These are phyloP conservation scores for Xylariaceae sp. DNA, from an alignment of 2,329 filamentous ascomycete species.

Conservation along the genomic window DNA sequence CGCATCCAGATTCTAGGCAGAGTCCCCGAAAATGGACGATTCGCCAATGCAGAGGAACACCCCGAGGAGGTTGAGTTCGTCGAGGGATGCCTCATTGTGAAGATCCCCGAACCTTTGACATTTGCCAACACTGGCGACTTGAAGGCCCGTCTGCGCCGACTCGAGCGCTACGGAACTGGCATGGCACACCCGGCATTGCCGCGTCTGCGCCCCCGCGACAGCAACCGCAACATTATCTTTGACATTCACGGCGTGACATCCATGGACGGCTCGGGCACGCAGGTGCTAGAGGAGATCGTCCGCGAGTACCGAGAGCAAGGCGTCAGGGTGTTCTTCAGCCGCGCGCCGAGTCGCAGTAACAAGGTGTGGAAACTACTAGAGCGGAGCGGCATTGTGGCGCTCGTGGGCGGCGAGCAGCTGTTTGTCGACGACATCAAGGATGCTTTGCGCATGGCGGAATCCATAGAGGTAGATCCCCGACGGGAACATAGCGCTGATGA, in stretches of 20 bases:
- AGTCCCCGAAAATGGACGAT: constrained; percentile 74
- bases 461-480: constrained; percentile 43
- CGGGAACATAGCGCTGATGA: constrained; percentile 6
- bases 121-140: constrained; percentile 96
- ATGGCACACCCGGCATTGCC: constrained; percentile 83
- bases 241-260: constrained; percentile 97
- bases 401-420: constrained; percentile 69
- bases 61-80: constrained; percentile 76
- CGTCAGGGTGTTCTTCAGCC: constrained; percentile 70
- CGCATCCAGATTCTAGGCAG: constrained; percentile 95
- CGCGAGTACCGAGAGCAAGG: constrained; percentile 69
- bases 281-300: constrained; percentile 89
- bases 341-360: constrained; percentile 45
- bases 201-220: constrained; percentile 66
- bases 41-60: constrained; percentile 77
- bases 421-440: constrained; percentile 82
- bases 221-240: constrained; percentile 90
- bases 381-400: constrained; percentile 76
- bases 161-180: constrained; percentile 87
- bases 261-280: constrained; percentile 86
- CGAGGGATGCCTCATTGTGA: constrained; percentile 89
- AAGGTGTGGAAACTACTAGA: constrained; percentile 68
- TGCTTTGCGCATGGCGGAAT: constrained; percentile 74
- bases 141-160: constrained; percentile 71
- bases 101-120: constrained; percentile 93